Percentiles rank a stretch among this genome's conserved stretches.
These are phyloP conservation scores for Cicer chorassanicum DNA, from an alignment of 306 rosid genomes.

Conservation along the genomic window DNA sequence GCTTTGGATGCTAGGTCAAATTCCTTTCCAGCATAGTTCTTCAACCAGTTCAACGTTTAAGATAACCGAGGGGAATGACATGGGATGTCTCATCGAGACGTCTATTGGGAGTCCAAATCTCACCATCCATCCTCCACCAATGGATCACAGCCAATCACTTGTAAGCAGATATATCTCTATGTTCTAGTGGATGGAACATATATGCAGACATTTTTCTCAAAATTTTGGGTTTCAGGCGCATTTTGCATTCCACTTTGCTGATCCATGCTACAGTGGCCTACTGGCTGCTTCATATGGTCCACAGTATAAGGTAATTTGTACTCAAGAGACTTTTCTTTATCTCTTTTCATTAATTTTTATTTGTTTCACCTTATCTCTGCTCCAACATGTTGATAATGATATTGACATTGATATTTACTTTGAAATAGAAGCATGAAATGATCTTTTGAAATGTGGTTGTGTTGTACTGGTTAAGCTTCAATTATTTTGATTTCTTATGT, in stretches of 20 bases:
- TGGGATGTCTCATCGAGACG: constrained; percentile 45
- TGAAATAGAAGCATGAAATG: not conserved
- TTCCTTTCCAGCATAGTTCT: constrained; percentile 44
- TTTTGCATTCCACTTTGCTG: constrained; percentile 52
- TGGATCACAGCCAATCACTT: constrained; percentile 51
- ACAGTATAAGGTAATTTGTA: constrained; percentile 49
- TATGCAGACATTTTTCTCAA: constrained; percentile 37
- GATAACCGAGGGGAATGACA: constrained; percentile 43
- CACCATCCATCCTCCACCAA: constrained; percentile 49
- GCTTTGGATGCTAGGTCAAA: constrained; percentile 31
- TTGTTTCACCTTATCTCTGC: not conserved
- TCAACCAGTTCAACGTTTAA: constrained; percentile 49
- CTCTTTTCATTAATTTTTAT: constrained; percentile 9
- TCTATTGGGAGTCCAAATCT: constrained; percentile 50
- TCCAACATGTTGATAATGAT: not conserved
- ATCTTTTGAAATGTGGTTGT: not conserved
- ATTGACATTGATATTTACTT: not conserved
- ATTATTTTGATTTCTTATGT: constrained; percentile 26
- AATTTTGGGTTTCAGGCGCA: constrained; percentile 58
- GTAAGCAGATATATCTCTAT: constrained; percentile 56
- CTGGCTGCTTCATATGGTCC: constrained; percentile 57
- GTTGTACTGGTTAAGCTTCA: not conserved
- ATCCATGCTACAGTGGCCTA: constrained; percentile 53
- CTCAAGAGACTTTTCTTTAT: not conserved
- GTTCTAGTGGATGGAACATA: constrained; percentile 35